A percentile compares a stretch with the other conserved stretches of the same genome.
Conservation (phyloP, 2,329 filamentous ascomycete species). For the Fusarium tuaranense region DNA sequence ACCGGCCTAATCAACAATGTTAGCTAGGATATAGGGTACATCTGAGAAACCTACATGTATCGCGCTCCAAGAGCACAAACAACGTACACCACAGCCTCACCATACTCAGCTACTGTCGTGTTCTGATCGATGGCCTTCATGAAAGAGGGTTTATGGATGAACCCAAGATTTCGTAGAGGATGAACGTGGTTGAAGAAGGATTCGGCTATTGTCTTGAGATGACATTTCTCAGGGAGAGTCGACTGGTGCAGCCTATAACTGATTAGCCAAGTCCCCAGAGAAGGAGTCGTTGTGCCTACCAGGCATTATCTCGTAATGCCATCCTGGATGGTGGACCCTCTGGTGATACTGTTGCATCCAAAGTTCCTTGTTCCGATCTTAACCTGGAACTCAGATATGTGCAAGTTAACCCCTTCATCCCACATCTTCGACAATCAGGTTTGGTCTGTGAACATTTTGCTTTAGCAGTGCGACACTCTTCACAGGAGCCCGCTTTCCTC, state of each 20-base stretch:
- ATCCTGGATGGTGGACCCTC: neutral
- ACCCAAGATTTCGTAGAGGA: conserved; percentile 4
- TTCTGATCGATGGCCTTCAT: neutral
- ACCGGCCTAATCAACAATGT: neutral
- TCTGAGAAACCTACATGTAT: neutral
- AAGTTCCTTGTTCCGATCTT: neutral
- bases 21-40: neutral
- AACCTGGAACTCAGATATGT: neutral
- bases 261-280: neutral
- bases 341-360: neutral
- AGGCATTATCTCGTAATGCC: neutral
- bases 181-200: conserved; percentile 1
- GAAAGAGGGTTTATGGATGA: conserved; percentile 4
- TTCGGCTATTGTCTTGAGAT: neutral
- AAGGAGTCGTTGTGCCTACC: neutral
- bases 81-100: neutral
- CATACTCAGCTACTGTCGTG: neutral
- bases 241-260: neutral
- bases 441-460: conserved; percentile 5
- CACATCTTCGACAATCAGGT: neutral
- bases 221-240: neutral
- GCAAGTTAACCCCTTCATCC: neutral
- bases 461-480: conserved; percentile 1
- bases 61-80: neutral
- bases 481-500: neutral